These are phyloP conservation scores for Populus hybrid DNA, from an alignment of 441 rosid genomes.

Conservation along the genomic window DNA sequence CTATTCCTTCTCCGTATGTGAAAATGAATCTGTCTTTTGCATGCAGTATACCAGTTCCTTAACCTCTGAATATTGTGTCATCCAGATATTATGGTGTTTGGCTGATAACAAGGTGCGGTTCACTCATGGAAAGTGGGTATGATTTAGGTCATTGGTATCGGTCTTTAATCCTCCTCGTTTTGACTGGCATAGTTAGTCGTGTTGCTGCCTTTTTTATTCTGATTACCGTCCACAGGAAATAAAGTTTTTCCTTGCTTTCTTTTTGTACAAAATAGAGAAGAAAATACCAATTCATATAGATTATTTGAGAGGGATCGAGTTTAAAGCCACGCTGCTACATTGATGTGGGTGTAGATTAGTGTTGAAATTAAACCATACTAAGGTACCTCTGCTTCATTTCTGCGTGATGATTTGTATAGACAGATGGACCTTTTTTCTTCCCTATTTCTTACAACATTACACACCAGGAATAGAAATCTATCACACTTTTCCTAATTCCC, in stretches of 20 bases:
- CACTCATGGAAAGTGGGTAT: slow-evolving; percentile 59
- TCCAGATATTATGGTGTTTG: slow-evolving; percentile 86
- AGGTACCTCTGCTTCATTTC: not conserved
- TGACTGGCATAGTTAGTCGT: slow-evolving; percentile 58
- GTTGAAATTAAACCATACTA: too few relatives aligned
- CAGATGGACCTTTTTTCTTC: too few relatives aligned
- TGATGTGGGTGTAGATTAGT: not conserved
- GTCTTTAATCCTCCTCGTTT: slow-evolving; percentile 44
- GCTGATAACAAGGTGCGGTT: slow-evolving; percentile 87
- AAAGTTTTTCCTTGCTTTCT: slow-evolving; percentile 12
- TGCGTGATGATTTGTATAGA: not conserved
- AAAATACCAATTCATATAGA: not conserved
- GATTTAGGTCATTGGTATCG: slow-evolving; percentile 61
- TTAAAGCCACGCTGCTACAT: not conserved
- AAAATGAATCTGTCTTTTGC: not conserved
- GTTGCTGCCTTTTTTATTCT: slow-evolving; percentile 54
- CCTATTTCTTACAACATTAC: too few relatives aligned
- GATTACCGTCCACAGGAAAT: slow-evolving; percentile 63
- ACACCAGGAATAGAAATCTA: too few relatives aligned
- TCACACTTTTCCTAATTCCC: too few relatives aligned
- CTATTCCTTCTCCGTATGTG: not conserved
- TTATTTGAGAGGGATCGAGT: not conserved
- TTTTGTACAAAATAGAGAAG: slow-evolving; percentile 19
- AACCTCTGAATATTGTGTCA: not conserved
- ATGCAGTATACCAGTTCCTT: not conserved